Evolutionary conservation across 108 stramenopile species (phyloP).

Genomic region (Cyclotella baltica): DNA sequence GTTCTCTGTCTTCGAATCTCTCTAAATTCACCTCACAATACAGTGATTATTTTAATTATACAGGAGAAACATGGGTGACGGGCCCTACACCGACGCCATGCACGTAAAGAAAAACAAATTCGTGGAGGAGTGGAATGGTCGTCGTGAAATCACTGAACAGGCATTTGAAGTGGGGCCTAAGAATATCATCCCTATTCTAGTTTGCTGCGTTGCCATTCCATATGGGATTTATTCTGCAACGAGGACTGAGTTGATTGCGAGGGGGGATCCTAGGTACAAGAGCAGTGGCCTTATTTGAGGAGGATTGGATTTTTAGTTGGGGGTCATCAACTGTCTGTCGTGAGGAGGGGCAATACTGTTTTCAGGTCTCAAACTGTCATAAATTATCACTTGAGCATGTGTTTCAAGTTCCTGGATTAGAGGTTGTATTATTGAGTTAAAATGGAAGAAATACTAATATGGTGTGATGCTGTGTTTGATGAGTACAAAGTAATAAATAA

Average conservation of each 20-base stretch:
- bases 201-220: constrained; percentile 62
- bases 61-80: constrained; percentile 80
- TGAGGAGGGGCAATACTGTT: not conserved
- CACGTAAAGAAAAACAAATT: constrained; percentile 87
- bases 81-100: constrained; percentile 71
- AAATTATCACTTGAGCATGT: not conserved
- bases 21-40: too few species aligned
- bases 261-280: constrained; percentile 80
- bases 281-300: constrained; percentile 49
- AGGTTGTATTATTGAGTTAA: too few species aligned
- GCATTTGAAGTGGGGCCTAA: constrained; percentile 52
- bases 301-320: not conserved
- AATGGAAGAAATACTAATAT: too few species aligned
- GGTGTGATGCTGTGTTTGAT: too few species aligned
- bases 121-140: constrained; percentile 90
- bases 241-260: constrained; percentile 67
- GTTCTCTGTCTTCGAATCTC: not conserved
- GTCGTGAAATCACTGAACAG: constrained; percentile 84
- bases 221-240: constrained; percentile 65
- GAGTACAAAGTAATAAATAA: too few species aligned
- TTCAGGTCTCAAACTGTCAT: too few species aligned
- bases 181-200: constrained; percentile 52
- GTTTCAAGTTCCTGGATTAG: not conserved
- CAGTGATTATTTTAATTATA: too few species aligned
- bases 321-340: not conserved